Evolutionary conservation across 371 early-diverging fungal genomes (phyloP).

Genomic region (Mortierella sp.): DNA sequence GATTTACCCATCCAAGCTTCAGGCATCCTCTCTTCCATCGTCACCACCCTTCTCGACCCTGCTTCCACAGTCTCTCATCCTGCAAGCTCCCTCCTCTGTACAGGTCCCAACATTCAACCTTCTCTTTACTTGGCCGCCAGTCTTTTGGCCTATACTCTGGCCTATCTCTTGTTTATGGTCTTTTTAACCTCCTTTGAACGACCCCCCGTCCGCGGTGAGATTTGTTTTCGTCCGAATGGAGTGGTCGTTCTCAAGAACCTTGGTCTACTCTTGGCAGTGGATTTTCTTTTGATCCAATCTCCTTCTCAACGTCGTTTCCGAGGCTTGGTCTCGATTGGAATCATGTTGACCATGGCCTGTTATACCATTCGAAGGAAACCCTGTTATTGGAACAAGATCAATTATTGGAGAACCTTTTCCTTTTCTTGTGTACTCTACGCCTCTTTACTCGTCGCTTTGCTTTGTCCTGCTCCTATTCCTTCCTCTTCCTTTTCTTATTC

Average conservation of each 20-base stretch:
- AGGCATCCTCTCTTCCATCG: conserved; percentile 9
- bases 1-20: conserved; percentile 4
- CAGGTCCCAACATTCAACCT: conserved; percentile 25
- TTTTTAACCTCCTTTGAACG: conserved; percentile 79
- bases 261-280: conserved; percentile 64
- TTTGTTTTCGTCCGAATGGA: conserved; percentile 75
- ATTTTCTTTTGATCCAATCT: conserved; percentile 65
- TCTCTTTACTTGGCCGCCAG: conserved; percentile 68
- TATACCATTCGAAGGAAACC: conserved; percentile 69
- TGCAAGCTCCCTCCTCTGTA: conserved; percentile 27
- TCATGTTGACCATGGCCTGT: conserved; percentile 68
- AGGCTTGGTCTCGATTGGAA: conserved; percentile 64
- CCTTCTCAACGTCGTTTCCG: conserved; percentile 64
- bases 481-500: conserved; percentile 33
- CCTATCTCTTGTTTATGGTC: conserved; percentile 71
- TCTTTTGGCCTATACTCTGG: conserved; percentile 67
- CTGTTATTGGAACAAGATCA: conserved; percentile 71
- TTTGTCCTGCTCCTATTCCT: conserved; percentile 59
- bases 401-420: conserved; percentile 67
- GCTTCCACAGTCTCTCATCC: conserved; percentile 21
- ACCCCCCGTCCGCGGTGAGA: conserved; percentile 73
- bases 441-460: conserved; percentile 61
- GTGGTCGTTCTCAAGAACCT: conserved; percentile 77
- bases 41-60: conserved; percentile 33
- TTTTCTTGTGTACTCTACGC: conserved; percentile 70